phyloP scores from a whole-genome alignment of 2,329 filamentous ascomycete genomes.

The Colletotrichum tropicale region DNA sequence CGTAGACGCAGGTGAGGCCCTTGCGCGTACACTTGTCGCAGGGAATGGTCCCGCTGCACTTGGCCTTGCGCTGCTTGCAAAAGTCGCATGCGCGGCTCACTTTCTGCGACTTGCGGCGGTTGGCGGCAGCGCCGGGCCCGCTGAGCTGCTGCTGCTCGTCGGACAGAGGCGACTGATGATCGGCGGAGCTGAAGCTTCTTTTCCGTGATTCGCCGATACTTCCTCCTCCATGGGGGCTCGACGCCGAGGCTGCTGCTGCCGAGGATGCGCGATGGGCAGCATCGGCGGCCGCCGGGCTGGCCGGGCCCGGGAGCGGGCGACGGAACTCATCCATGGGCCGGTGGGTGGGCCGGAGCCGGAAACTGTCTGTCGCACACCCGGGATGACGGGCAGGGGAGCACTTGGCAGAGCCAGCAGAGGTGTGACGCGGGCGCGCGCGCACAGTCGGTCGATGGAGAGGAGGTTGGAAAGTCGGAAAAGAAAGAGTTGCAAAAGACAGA shows the following conservation, averaged over 20 bases:
- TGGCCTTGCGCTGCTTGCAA: constrained; percentile 41
- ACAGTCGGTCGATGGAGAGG: background rate
- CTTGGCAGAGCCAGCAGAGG: background rate
- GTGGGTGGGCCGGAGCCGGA: background rate
- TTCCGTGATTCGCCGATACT: background rate
- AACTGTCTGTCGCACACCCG: background rate
- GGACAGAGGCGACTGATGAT: constrained; percentile 8
- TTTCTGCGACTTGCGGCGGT: constrained; percentile 30
- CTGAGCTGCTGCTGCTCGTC: constrained; percentile 4
- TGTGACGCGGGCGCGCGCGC: background rate
- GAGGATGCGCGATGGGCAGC: background rate
- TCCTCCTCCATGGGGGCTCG: background rate
- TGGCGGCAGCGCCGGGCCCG: background rate
- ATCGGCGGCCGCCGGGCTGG: background rate
- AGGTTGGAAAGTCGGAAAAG: constrained; percentile 13
- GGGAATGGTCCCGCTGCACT: constrained; percentile 38
- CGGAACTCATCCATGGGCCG: background rate
- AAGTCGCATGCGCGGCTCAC: constrained; percentile 42
- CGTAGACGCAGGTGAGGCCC: constrained; percentile 30
- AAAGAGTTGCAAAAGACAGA: background rate
- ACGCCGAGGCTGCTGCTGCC: background rate
- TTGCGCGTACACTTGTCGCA: constrained; percentile 34
- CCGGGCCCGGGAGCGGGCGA: constrained; percentile 5
- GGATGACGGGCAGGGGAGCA: background rate
- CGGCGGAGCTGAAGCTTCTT: constrained; percentile 8